Conservation (phyloP, 2,329 filamentous ascomycete genomes). For the Fusarium gaditjirri region DNA sequence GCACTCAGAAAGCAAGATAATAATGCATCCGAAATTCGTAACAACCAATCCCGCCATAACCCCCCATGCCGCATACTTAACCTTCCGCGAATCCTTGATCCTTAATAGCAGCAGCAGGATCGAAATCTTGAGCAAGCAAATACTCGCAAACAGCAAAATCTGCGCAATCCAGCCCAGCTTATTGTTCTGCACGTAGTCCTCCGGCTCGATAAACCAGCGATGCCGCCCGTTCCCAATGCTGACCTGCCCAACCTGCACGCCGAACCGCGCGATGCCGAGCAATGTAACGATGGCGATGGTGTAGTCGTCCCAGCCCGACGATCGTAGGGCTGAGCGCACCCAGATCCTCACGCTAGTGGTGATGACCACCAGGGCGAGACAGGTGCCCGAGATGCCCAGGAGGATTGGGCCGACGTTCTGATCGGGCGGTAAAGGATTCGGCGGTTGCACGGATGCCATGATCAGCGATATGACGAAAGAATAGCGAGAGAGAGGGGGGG, state of each 20-base stretch:
- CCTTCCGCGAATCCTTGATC: slow-evolving; percentile 50
- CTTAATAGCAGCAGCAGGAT: slow-evolving; percentile 55
- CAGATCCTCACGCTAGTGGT: slow-evolving; percentile 49
- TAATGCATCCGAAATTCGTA: slow-evolving; percentile 47
- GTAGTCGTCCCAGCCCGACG: slow-evolving; percentile 53
- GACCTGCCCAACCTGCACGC: slow-evolving; percentile 48
- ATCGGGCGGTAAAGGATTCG: slow-evolving; percentile 50
- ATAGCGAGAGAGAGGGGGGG: not conserved
- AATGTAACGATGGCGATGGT: slow-evolving; percentile 47
- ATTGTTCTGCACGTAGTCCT: slow-evolving; percentile 50
- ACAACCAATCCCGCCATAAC: slow-evolving; percentile 48
- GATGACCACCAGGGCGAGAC: slow-evolving; percentile 47
- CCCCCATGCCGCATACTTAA: slow-evolving; percentile 47
- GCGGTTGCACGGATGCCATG: slow-evolving; percentile 29
- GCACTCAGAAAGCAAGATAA: slow-evolving; percentile 50
- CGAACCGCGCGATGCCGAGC: slow-evolving; percentile 47
- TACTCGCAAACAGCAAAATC: slow-evolving; percentile 53
- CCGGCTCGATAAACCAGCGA: slow-evolving; percentile 47
- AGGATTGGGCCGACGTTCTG: slow-evolving; percentile 49
- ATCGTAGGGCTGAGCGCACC: slow-evolving; percentile 45
- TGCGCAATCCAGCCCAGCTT: slow-evolving; percentile 54
- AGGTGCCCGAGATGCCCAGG: slow-evolving; percentile 47
- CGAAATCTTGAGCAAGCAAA: slow-evolving; percentile 55
- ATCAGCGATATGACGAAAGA: not conserved
- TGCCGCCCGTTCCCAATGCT: slow-evolving; percentile 53